phyloP scores from a whole-genome alignment of 2,329 filamentous ascomycete species.

The Ophiostoma quercus region DNA sequence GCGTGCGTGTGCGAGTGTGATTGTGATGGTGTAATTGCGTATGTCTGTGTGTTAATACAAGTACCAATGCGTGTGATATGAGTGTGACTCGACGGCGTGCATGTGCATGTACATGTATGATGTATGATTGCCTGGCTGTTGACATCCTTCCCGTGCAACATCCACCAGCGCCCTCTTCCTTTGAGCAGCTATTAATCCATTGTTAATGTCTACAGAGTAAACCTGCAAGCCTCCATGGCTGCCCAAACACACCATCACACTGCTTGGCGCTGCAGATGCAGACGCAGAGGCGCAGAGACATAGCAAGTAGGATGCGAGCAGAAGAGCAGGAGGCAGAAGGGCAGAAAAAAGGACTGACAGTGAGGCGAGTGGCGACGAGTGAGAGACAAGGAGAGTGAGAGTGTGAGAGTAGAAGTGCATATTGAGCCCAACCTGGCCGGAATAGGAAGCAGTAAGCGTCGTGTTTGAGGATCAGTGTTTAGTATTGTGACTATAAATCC shows the following conservation, averaged over 20 bases:
- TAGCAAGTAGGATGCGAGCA: not conserved
- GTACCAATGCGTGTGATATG: not conserved
- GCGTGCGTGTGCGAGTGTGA: not conserved
- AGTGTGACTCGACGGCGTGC: not conserved
- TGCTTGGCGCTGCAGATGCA: not conserved
- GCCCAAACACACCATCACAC: slow-evolving; percentile 8
- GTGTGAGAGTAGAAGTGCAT: not conserved
- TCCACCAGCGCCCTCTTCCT: not conserved
- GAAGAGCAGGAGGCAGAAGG: not conserved
- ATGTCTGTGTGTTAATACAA: not conserved
- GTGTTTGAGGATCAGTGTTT: not conserved
- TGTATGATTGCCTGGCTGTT: slow-evolving; percentile 7
- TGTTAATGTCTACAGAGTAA: not conserved
- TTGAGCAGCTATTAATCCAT: not conserved
- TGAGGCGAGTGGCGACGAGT: not conserved
- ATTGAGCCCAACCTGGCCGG: not conserved
- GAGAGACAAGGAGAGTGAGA: not conserved
- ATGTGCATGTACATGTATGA: not conserved
- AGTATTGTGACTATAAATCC: not conserved
- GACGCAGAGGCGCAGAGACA: not conserved
- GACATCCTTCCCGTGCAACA: slow-evolving; percentile 9
- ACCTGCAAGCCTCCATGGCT: not conserved
- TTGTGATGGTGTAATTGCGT: not conserved
- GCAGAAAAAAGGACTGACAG: not conserved
- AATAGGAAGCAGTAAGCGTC: slow-evolving; percentile 12